phyloP scores from a whole-genome alignment of 371 early-diverging fungal genomes.

The Rhizopus microsporus region DNA sequence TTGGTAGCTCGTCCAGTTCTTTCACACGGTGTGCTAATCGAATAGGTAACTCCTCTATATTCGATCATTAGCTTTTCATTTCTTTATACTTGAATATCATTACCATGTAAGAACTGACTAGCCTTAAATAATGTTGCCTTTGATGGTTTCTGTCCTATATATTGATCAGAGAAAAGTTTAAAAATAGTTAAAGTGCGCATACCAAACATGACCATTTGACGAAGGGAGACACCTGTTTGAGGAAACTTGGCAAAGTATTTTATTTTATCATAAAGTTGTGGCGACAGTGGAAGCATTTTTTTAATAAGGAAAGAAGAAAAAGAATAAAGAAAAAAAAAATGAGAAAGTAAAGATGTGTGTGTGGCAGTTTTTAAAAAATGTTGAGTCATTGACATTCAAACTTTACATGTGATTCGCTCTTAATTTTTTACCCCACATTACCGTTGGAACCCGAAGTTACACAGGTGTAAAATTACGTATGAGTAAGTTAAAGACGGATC shows the following conservation, averaged over 20 bases:
- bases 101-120: slow-evolving; percentile 86
- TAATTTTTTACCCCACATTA: slow-evolving; percentile 1
- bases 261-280: slow-evolving; percentile 71
- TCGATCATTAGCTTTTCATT: slow-evolving; percentile 5
- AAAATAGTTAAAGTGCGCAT: slow-evolving; percentile 8
- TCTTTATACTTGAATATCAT: not conserved
- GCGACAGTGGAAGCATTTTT: slow-evolving; percentile 56
- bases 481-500: slow-evolving; percentile 84
- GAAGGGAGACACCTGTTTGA: slow-evolving; percentile 93
- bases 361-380: not conserved
- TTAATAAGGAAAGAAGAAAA: slow-evolving; percentile 9
- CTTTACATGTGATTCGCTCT: slow-evolving; percentile 1
- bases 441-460: slow-evolving; percentile 5
- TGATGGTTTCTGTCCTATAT: slow-evolving; percentile 77
- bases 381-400: not conserved
- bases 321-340: slow-evolving; percentile 5
- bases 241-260: slow-evolving; percentile 78
- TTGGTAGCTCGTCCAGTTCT: slow-evolving; percentile 91
- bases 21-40: slow-evolving; percentile 94
- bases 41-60: slow-evolving; percentile 87
- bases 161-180: not conserved
- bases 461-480: slow-evolving; percentile 61
- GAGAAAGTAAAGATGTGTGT: not conserved
- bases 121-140: slow-evolving; percentile 85
- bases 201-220: slow-evolving; percentile 65